Conservation (phyloP, 805 yeast species). For the Torulaspora delbrueckii region DNA sequence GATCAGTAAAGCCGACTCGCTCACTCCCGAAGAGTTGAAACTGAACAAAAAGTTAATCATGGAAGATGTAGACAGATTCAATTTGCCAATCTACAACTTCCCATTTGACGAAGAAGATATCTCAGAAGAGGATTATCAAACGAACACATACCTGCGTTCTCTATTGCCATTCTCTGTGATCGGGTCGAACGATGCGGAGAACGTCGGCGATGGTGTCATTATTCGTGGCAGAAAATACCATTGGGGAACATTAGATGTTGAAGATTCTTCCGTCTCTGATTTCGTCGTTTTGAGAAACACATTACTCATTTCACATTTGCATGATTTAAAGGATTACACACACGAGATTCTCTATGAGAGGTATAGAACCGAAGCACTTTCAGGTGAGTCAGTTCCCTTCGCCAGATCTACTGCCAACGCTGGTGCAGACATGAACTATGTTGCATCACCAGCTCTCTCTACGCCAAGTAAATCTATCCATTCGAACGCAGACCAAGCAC, state of each 20-base stretch:
- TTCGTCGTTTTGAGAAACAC: conserved; percentile 75
- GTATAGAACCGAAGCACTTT: conserved; percentile 81
- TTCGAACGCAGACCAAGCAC: conserved; percentile 4
- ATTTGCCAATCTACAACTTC: conserved; percentile 70
- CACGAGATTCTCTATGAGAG: conserved; percentile 83
- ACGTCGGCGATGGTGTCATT: conserved; percentile 38
- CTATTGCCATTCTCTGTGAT: conserved; percentile 64
- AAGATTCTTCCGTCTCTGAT: conserved; percentile 72
- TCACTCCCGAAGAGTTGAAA: conserved; percentile 71
- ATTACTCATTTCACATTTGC: conserved; percentile 74
- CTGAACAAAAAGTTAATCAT: conserved; percentile 67
- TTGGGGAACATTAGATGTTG: conserved; percentile 57
- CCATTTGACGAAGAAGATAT: conserved; percentile 52
- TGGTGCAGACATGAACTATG: conserved; percentile 11
- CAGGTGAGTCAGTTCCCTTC: conserved; percentile 44
- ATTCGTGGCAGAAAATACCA: conserved; percentile 53
- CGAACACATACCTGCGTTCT: conserved; percentile 59
- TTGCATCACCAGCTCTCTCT: conserved; percentile 13
- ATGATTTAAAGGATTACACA: conserved; percentile 83
- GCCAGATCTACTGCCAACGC: conserved; percentile 18
- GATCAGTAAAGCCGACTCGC: conserved; percentile 79
- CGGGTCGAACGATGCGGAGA: conserved; percentile 61
- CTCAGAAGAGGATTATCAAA: conserved; percentile 61
- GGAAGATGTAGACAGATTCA: conserved; percentile 69
- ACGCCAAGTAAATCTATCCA: conserved; percentile 7